phyloP scores from a whole-genome alignment of 805 yeast species.

The Myxozyma neglecta region DNA sequence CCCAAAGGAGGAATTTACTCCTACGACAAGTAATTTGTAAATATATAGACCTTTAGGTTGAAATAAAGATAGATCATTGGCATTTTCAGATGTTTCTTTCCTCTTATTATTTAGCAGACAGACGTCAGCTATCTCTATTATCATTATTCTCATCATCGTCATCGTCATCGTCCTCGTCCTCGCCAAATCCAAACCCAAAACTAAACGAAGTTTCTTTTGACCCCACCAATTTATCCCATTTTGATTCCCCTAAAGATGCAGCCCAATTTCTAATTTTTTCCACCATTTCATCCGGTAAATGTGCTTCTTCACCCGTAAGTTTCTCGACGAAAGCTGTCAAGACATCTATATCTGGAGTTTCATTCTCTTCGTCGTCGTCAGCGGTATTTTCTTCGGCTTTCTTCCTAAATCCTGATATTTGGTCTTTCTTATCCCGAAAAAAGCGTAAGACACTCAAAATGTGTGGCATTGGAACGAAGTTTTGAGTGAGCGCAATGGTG shows the following conservation, averaged over 20 bases:
- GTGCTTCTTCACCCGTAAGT: slow-evolving; percentile 33
- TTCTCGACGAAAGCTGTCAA: slow-evolving; percentile 43
- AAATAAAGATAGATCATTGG: neutral
- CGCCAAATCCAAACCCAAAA: slow-evolving; percentile 38
- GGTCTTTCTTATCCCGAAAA: slow-evolving; percentile 63
- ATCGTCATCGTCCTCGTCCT: slow-evolving; percentile 9
- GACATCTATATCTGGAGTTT: slow-evolving; percentile 40
- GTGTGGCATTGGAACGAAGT: slow-evolving; percentile 70
- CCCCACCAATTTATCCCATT: slow-evolving; percentile 53
- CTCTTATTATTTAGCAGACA: neutral
- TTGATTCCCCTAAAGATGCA: slow-evolving; percentile 40
- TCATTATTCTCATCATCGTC: neutral
- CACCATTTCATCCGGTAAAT: slow-evolving; percentile 34
- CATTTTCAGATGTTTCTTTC: neutral
- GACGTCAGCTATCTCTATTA: too few relatives aligned
- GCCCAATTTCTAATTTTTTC: slow-evolving; percentile 32
- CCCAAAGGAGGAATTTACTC: slow-evolving; percentile 61
- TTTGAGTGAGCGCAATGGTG: slow-evolving; percentile 83
- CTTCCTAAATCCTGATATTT: slow-evolving; percentile 68
- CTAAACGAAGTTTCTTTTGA: slow-evolving; percentile 42
- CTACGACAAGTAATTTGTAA: slow-evolving; percentile 36
- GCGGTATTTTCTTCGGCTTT: neutral
- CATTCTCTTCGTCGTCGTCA: slow-evolving; percentile 43
- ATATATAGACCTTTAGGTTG: neutral
- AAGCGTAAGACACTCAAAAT: slow-evolving; percentile 65